phyloP scores from a whole-genome alignment of 352 stramenopile genomes.

The Phytophthora agathidicida region DNA sequence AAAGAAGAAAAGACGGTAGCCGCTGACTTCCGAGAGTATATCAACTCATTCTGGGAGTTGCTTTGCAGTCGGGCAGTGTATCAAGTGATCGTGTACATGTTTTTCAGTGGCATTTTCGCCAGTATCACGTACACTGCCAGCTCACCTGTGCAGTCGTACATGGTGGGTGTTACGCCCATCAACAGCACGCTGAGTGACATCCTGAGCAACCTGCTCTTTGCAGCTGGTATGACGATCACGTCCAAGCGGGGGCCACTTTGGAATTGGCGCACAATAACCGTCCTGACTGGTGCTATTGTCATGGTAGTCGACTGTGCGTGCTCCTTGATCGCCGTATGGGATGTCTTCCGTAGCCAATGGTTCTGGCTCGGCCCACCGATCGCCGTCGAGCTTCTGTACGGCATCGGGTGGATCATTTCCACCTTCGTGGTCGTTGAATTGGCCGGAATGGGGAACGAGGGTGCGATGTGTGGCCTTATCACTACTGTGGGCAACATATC shows the following conservation, averaged over 20 bases:
- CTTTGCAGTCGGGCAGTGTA: conserved; percentile 42
- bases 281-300: background rate
- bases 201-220: conserved; percentile 31
- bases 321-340: background rate
- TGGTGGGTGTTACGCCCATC: conserved; percentile 40
- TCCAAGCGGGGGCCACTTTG: background rate
- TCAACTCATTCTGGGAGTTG: conserved; percentile 27
- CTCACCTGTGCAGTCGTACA: conserved; percentile 33
- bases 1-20: conserved; percentile 27
- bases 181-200: conserved; percentile 45
- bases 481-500: conserved; percentile 47
- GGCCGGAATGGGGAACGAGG: background rate
- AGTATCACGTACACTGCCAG: conserved; percentile 34
- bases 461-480: conserved; percentile 14
- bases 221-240: conserved; percentile 11
- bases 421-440: background rate
- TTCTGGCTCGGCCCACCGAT: background rate
- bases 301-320: background rate
- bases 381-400: conserved; percentile 26
- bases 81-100: conserved; percentile 51
- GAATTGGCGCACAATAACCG: conserved; percentile 3
- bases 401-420: conserved; percentile 27
- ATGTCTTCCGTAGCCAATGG: background rate
- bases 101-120: conserved; percentile 44
- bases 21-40: conserved; percentile 29